Percentiles rank a stretch among this genome's conserved stretches.
Conservation (phyloP, 2,329 filamentous ascomycete species). For the Monosporascus sp. region DNA sequence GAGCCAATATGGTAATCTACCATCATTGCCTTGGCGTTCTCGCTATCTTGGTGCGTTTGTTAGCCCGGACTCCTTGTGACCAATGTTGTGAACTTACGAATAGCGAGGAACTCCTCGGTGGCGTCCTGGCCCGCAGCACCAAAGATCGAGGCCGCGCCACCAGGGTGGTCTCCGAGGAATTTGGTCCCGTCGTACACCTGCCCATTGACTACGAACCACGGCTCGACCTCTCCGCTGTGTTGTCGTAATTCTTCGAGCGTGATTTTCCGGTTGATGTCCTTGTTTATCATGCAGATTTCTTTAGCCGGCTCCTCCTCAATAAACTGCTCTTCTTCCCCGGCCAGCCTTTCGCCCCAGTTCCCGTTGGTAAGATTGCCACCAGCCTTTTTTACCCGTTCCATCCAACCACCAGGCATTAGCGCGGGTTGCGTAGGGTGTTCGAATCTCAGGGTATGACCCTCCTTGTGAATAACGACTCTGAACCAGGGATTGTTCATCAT, state of each 20-base stretch:
- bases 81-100: conserved; percentile 59
- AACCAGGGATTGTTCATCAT: conserved; percentile 99
- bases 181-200: conserved; percentile 82
- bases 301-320: conserved; percentile 45
- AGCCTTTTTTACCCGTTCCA: conserved; percentile 80
- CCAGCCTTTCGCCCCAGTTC: conserved; percentile 72
- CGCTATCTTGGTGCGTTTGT: conserved; percentile 59
- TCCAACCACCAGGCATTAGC: conserved; percentile 77
- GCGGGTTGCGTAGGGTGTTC: conserved; percentile 85
- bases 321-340: conserved; percentile 40
- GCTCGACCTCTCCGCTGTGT: conserved; percentile 58
- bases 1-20: conserved; percentile 76
- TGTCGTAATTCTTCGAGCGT: conserved; percentile 65
- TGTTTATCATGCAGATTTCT: conserved; percentile 74
- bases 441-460: conserved; percentile 62
- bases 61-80: conserved; percentile 17
- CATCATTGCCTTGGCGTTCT: conserved; percentile 92
- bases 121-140: conserved; percentile 76
- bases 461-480: conserved; percentile 68
- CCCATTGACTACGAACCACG: conserved; percentile 86
- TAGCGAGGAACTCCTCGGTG: conserved; percentile 85
- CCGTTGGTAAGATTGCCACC: conserved; percentile 78
- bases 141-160: conserved; percentile 78
- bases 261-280: conserved; percentile 57
- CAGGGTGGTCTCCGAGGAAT: conserved; percentile 78